These are phyloP conservation scores for Strobilomyces echinocephalus DNA, from an alignment of 768 basidiomycete species.

Conservation along the genomic window DNA sequence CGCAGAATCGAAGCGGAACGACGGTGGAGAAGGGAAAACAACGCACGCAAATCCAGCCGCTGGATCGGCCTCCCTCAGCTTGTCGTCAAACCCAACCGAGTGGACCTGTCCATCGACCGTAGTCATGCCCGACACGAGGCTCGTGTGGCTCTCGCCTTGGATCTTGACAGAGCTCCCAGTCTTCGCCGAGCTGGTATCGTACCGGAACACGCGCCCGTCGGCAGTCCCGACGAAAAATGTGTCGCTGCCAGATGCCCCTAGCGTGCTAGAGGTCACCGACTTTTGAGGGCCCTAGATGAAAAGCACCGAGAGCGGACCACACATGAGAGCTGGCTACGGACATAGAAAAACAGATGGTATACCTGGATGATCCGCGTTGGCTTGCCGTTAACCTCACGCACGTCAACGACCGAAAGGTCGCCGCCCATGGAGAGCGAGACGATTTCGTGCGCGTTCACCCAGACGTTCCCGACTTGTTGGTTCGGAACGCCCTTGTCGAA, in stretches of 20 bases:
- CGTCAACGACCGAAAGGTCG: slow-evolving; percentile 78
- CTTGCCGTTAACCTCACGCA: slow-evolving; percentile 51
- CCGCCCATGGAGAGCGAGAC: slow-evolving; percentile 83
- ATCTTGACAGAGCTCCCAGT: slow-evolving; percentile 35
- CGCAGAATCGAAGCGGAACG: neutral
- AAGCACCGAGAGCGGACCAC: neutral
- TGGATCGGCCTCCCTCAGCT: slow-evolving; percentile 58
- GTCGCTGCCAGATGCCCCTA: slow-evolving; percentile 28
- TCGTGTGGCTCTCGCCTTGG: slow-evolving; percentile 65
- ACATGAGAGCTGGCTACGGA: neutral
- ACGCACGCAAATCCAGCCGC: slow-evolving; percentile 27
- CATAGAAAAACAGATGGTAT: slow-evolving; percentile 15
- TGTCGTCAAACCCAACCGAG: slow-evolving; percentile 80
- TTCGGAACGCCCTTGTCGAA: slow-evolving; percentile 68
- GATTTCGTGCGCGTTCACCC: slow-evolving; percentile 65
- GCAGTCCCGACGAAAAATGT: slow-evolving; percentile 81
- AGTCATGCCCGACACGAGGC: slow-evolving; percentile 60
- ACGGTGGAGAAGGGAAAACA: neutral
- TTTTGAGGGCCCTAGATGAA: slow-evolving; percentile 68
- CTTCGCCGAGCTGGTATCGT: slow-evolving; percentile 37
- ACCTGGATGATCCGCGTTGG: slow-evolving; percentile 61
- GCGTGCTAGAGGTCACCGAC: slow-evolving; percentile 62
- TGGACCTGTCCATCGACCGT: slow-evolving; percentile 48
- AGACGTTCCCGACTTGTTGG: slow-evolving; percentile 89
- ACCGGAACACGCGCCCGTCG: slow-evolving; percentile 71